Percentiles rank a stretch among this genome's conserved stretches.
Evolutionary conservation across 164 flowering plant species (phyloP).

Genomic region (Vitis riparia): DNA sequence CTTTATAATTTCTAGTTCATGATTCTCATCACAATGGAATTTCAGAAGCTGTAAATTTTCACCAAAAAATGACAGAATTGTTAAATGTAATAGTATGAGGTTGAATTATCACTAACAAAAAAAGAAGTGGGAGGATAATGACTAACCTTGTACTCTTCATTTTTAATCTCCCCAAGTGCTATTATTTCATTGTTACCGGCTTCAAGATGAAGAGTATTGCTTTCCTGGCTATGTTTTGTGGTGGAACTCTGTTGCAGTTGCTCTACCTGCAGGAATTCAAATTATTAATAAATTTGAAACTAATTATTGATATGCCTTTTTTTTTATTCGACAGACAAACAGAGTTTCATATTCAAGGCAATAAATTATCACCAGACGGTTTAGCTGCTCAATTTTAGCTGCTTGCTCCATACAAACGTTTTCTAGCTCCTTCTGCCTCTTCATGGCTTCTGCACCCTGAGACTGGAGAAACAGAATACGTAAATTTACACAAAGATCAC

Average conservation of each 20-base stretch:
- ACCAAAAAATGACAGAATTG: neutral
- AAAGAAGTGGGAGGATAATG: neutral
- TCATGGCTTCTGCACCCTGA: conserved; percentile 38
- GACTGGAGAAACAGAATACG: conserved; percentile 5
- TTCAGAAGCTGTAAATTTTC: conserved; percentile 35
- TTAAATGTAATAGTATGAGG: no score
- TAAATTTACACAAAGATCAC: neutral
- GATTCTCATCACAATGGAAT: conserved; percentile 19
- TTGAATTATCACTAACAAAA: neutral
- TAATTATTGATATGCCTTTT: neutral
- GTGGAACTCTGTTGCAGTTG: conserved; percentile 32
- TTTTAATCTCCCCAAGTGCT: conserved; percentile 13
- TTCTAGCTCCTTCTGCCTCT: conserved; percentile 62
- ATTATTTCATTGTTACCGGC: conserved; percentile 20
- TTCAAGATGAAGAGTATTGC: conserved; percentile 8
- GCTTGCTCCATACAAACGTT: conserved; percentile 67
- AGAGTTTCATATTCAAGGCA: no score
- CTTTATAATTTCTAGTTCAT: conserved; percentile 28
- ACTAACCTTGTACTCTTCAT: conserved; percentile 31
- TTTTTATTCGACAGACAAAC: no score
- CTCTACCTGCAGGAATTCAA: conserved; percentile 42
- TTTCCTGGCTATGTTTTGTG: conserved; percentile 16
- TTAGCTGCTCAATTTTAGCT: conserved; percentile 72
- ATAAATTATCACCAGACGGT: conserved; percentile 42
- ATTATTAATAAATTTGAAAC: neutral